Conservation (phyloP, 805 yeast species). For the Saturnispora mendoncae region DNA sequence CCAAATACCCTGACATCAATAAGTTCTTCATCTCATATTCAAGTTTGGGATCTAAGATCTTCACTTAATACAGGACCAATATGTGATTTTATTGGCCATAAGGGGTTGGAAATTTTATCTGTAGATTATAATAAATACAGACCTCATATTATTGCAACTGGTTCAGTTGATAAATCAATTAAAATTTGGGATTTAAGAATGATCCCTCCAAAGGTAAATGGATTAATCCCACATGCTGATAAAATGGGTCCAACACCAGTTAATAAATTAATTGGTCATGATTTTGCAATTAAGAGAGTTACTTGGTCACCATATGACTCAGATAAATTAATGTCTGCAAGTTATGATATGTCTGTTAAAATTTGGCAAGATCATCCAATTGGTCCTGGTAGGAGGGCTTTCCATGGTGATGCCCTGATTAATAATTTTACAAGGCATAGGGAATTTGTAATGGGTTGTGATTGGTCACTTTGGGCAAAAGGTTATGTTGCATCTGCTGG, state of each 20-base stretch:
- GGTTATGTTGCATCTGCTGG: constrained; percentile 94
- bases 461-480: constrained; percentile 94
- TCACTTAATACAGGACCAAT: constrained; percentile 43
- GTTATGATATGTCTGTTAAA: constrained; percentile 88
- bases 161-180: constrained; percentile 83
- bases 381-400: neutral
- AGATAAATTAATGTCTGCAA: constrained; percentile 59
- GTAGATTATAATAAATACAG: constrained; percentile 91
- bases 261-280: constrained; percentile 79
- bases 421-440: constrained; percentile 60
- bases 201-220: constrained; percentile 28
- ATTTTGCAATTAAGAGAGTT: constrained; percentile 75
- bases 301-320: constrained; percentile 86
- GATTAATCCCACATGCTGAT: constrained; percentile 9
- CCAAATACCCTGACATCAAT: constrained; percentile 61
- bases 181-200: constrained; percentile 85
- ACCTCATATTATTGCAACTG: constrained; percentile 70
- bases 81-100: constrained; percentile 59
- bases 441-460: constrained; percentile 89
- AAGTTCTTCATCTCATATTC: constrained; percentile 64
- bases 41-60: constrained; percentile 74
- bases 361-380: constrained; percentile 69
- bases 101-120: constrained; percentile 69
- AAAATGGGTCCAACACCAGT: constrained; percentile 55
- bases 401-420: constrained; percentile 41